Evolutionary conservation across 2,329 filamentous ascomycete genomes (phyloP), one percentile per base, ranked within the genome.

Genomic region (Beauveria sp.): DNA sequence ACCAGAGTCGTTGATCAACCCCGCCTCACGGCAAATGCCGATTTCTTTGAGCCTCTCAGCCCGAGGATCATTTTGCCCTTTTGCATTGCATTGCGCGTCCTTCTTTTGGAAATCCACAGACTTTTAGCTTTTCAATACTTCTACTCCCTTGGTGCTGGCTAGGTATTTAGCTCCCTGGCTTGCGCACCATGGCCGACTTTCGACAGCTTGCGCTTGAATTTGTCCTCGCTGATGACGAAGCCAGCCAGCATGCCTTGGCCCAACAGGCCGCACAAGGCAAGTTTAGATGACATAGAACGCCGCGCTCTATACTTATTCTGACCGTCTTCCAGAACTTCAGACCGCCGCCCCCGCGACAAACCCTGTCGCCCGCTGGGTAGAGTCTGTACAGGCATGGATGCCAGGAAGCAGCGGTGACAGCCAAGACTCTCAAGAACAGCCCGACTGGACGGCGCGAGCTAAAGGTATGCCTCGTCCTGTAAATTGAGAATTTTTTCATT

Each of bases 361-460:
- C 53, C 75, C 78, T 3, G 75, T 84, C 49, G 80, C 79, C 18
- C 78, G 80, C 67, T 84, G 81, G 81, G 81, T 83, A 31, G 78
- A 81, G 51, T 80, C 81, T 42, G 79, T 84, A 61, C 77, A 81
- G 66, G 77, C 76, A 60, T 84, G 82, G 82, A 81, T 84, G 74
- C 78, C 77, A 18, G 74, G 73, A 8, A 73, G 70, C 59, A 72
- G 75, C 43, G 72, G 71, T 38, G 71, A 71, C 43, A 72, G 71
- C 10, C 73, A 73, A 20, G 77, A 78, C 57, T 75, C 74, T 18
- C 74, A 76, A 38, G 71, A 74, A n/a, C 74, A 72, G 42, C 76
- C 77, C n/a, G 77, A 82, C 65, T 77, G 83, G 70, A 82, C 84
- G 34, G 73, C 79, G 3, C 76, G 83, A 53, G 79, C 82, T 16